Evolutionary conservation across 495 filamentous ascomycete species (phyloP).

Genomic region (Neurospora cerealis): DNA sequence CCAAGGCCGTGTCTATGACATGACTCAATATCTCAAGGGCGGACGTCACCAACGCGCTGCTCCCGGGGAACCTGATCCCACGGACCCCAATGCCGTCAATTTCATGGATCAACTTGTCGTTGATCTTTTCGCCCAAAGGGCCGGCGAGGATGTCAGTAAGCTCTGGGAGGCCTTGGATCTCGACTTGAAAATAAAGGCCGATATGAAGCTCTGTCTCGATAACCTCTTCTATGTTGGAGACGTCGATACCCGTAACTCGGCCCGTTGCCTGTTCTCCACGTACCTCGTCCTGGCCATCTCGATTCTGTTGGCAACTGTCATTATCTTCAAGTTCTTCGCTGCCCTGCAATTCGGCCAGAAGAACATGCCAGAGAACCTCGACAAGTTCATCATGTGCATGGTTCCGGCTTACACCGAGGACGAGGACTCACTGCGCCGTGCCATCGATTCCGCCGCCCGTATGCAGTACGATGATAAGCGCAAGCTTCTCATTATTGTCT

Average conservation of each 20-base stretch:
- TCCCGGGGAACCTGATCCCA: slow-evolving; percentile 35
- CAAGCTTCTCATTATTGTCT: slow-evolving; percentile 87
- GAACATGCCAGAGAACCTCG: slow-evolving; percentile 85
- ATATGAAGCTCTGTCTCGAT: slow-evolving; percentile 81
- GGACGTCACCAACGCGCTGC: slow-evolving; percentile 54
- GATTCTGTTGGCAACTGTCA: slow-evolving; percentile 66
- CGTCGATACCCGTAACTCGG: slow-evolving; percentile 82
- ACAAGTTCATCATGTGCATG: slow-evolving; percentile 98
- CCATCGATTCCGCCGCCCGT: slow-evolving; percentile 89
- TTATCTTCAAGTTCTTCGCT: slow-evolving; percentile 93
- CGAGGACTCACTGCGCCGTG: slow-evolving; percentile 91
- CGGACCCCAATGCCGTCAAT: slow-evolving; percentile 46
- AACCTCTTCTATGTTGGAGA: slow-evolving; percentile 94
- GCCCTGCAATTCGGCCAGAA: slow-evolving; percentile 89
- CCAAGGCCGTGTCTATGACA: slow-evolving; percentile 74
- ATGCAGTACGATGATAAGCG: slow-evolving; percentile 98
- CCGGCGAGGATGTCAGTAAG: slow-evolving; percentile 75
- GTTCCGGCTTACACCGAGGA: slow-evolving; percentile 98
- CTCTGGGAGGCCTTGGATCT: slow-evolving; percentile 66
- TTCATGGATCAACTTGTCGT: slow-evolving; percentile 78
- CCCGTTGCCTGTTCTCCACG: slow-evolving; percentile 74
- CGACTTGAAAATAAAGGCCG: slow-evolving; percentile 36
- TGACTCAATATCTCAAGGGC: slow-evolving; percentile 75
- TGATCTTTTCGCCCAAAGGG: slow-evolving; percentile 61
- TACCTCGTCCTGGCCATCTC: slow-evolving; percentile 92